Base-by-base conservation (phyloP, 495 filamentous ascomycete species). In the Talaromyces ruber region DNA sequence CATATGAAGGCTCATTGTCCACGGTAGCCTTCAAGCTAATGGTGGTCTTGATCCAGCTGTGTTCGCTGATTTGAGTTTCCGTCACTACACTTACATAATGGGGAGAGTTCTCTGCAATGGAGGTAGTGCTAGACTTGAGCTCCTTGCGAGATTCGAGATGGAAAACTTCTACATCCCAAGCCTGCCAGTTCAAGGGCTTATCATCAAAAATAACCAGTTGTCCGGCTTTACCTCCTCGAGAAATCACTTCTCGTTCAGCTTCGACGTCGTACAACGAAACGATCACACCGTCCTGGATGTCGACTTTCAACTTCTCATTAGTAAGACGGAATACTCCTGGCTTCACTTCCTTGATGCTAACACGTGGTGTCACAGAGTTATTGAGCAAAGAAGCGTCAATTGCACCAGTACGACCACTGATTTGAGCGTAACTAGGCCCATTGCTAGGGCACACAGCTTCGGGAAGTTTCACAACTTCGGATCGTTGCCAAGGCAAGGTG, bases 171-270 rank as follows among this genome's bases (percentile, higher is more conserved):
- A 97, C 92, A 73, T 98, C 94, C 94, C 94, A 98, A 1, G 93
- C 94, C 76, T 98, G 93, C 94, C 94, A 98, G 76, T 96, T 96
- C 21, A 98, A 81, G 18, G 94, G 94, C 75, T 98, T 97, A 74
- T 98, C 94, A 69, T 98, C 94, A 70, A 95, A 97, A 58, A 98
- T 88, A 62, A 98, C 92, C 7, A 96, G 81, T 68, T 97, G 93
- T 58, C 92, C 93, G 52, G 90, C 93, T 72, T 91, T 94, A 6
- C 82, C 80, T 61, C 88, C 92, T 63, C 88, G 81, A 16, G 91
- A 76, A 55, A 98, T 84, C 29, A 97, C 68, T 70, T 98, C 90
- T 53, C 93, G 84, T 7, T 87, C 74, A 21, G 79, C 82, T 12
- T 76, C 65, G 58, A 86, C 75, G 73, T 97, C 93, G 65, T 87